Evolutionary conservation across 2,329 filamentous ascomycete species (phyloP), one percentile per base, ranked within the genome.

Genomic region (Phaeosphaeria sp.): DNA sequence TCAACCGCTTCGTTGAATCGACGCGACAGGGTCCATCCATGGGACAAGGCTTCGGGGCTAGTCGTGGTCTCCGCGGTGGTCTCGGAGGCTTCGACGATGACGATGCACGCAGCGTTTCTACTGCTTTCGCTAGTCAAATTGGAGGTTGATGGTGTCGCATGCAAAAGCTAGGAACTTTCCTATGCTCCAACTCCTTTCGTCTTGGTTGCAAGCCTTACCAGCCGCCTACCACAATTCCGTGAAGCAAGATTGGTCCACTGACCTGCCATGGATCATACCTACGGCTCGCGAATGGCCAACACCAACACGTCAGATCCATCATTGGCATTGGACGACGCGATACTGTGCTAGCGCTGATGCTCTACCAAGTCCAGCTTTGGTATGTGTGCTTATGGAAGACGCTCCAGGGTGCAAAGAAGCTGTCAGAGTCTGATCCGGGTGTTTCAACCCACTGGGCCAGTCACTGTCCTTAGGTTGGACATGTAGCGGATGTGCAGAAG

Each of bases 61-160:
- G 81, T 77, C 72, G 80, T 81, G 75, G 73, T 24, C 53, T 75
- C 8, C 74, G 74, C 11, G 57, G 48, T 47, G 71, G 70, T 58
- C 79, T 83, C 51, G 79, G 82, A 59, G 77, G 80, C 22, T 78
- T 80, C 43, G 83, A 90, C 61, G 95, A 99, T 67, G 95, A 99
- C 66, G 95, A 98, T 75, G 92, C 95, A 72, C 92, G 95, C 80
- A 98, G 94, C 78, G 88, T 98, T 71, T 97, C 92, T 73, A 98
- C 95, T 51, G 93, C 93, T 49, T 99, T 98, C 80, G 93, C 94
- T 60, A 97, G 93, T 81, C 95, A 98, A 79, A 88, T 97, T 66
- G 93, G 92, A 55, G 93, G 92, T 53, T 84, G 84, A 43, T 84
- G 81, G 30, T 67, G 63, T 87, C 69, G 86, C 87, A 74, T 87